Evolutionary conservation across 2,329 filamentous ascomycete species (phyloP).

Genomic region (Penicillium sp.): DNA sequence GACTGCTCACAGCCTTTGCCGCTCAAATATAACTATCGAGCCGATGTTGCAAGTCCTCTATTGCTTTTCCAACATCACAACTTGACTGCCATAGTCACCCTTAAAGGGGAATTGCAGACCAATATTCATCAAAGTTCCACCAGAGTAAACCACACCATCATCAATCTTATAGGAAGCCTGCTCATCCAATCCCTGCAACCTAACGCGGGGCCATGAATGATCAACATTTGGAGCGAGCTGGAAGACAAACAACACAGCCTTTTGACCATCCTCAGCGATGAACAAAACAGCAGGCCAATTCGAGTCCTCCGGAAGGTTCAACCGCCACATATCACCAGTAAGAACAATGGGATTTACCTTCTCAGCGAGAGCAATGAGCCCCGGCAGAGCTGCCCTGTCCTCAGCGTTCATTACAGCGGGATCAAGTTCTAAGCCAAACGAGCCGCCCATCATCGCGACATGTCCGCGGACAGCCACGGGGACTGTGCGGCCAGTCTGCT

Average conservation of each 20-base stretch:
- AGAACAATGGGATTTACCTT: conserved; percentile 61
- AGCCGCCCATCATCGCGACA: conserved; percentile 68
- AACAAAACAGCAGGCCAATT: conserved; percentile 65
- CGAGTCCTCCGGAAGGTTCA: conserved; percentile 57
- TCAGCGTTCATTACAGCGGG: conserved; percentile 53
- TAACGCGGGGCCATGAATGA: conserved; percentile 54
- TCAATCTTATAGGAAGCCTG: conserved; percentile 55
- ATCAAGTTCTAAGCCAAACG: conserved; percentile 65
- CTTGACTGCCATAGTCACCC: conserved; percentile 58
- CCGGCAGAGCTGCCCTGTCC: conserved; percentile 56
- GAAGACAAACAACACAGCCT: conserved; percentile 61
- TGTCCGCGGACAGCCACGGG: conserved; percentile 62
- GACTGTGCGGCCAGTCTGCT: conserved; percentile 55
- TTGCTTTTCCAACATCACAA: conserved; percentile 56
- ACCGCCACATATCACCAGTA: conserved; percentile 59
- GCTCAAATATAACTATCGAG: not conserved
- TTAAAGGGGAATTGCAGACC: conserved; percentile 57
- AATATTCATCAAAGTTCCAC: conserved; percentile 62
- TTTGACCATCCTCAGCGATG: conserved; percentile 51
- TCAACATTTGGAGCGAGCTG: conserved; percentile 57
- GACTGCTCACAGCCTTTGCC: not conserved
- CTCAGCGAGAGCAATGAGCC: conserved; percentile 55
- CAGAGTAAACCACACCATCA: conserved; percentile 55
- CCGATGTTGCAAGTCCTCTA: conserved; percentile 15
- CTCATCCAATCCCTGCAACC: conserved; percentile 58